Evolutionary conservation across 1,284 basidiomycete species (phyloP).

Genomic region (Microbotryum silenes-acaulis): DNA sequence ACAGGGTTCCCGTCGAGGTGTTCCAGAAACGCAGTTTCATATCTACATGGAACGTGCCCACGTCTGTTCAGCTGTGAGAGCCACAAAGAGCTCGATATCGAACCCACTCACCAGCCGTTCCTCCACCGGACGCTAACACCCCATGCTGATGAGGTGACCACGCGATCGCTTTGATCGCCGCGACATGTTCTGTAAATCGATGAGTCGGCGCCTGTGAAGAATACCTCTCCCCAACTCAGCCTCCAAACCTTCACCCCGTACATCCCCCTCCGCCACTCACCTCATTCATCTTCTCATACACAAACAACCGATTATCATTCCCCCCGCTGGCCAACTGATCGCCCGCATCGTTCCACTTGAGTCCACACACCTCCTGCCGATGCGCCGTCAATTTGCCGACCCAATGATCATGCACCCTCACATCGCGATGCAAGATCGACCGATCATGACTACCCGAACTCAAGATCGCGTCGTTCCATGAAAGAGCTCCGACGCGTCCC

Average conservation of each 20-base stretch:
- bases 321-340: constrained; percentile 86
- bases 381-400: constrained; percentile 74
- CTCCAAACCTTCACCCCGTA: neutral
- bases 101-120: constrained; percentile 62
- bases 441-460: constrained; percentile 88
- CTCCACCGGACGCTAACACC: constrained; percentile 90
- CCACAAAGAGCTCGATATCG: no score
- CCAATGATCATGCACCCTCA: constrained; percentile 61
- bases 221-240: neutral
- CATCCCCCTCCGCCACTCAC: constrained; percentile 1
- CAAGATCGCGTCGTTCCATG: constrained; percentile 85
- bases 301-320: constrained; percentile 96
- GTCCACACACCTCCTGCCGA: constrained; percentile 90
- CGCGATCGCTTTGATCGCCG: constrained; percentile 93
- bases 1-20: constrained; percentile 71
- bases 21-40: constrained; percentile 99
- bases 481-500: constrained; percentile 82
- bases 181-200: constrained; percentile 93
- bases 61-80: no score
- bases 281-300: constrained; percentile 64
- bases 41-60: constrained; percentile 26
- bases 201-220: constrained; percentile 56
- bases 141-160: constrained; percentile 95
- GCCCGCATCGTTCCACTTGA: constrained; percentile 70
- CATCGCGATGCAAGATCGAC: constrained; percentile 84